Conservation (phyloP, 2,329 filamentous ascomycete species). For the Diplodia mutila region DNA sequence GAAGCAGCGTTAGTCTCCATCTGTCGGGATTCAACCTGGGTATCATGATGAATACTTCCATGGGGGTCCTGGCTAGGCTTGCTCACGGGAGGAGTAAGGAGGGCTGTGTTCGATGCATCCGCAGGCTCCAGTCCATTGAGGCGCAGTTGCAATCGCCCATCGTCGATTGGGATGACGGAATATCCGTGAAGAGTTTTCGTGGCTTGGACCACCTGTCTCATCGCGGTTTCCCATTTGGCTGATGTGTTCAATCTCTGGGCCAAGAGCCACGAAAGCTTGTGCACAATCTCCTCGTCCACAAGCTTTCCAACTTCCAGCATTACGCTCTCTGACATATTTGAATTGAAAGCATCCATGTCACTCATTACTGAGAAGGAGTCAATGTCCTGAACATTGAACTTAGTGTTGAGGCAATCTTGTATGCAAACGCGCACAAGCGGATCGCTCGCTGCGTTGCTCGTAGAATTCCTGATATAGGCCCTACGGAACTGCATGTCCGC, state of each 20-base stretch:
- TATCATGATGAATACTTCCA: no score
- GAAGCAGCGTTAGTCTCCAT: no score
- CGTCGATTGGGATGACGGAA: no score
- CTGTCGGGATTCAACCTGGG: no score
- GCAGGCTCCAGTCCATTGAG: not conserved
- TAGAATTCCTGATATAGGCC: not conserved
- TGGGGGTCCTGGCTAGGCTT: no score
- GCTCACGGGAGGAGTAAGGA: no score
- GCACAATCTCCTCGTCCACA: not conserved
- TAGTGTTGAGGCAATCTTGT: not conserved
- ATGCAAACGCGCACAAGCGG: not conserved
- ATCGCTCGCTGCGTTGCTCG: not conserved
- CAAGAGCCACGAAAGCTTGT: not conserved
- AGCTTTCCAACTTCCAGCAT: not conserved
- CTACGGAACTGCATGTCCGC: not conserved
- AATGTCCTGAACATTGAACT: not conserved
- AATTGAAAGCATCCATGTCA: not conserved
- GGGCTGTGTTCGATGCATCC: not conserved
- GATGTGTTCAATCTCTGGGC: not conserved
- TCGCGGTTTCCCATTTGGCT: not conserved
- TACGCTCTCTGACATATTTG: not conserved
- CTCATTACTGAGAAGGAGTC: not conserved
- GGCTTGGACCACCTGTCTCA: not conserved
- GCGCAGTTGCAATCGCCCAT: no score
- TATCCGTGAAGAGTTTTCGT: not conserved